Percentiles rank a stretch among this genome's conserved stretches.
phyloP scores from a whole-genome alignment of 805 yeast genomes.

The Blastobotrys chiropterorum region DNA sequence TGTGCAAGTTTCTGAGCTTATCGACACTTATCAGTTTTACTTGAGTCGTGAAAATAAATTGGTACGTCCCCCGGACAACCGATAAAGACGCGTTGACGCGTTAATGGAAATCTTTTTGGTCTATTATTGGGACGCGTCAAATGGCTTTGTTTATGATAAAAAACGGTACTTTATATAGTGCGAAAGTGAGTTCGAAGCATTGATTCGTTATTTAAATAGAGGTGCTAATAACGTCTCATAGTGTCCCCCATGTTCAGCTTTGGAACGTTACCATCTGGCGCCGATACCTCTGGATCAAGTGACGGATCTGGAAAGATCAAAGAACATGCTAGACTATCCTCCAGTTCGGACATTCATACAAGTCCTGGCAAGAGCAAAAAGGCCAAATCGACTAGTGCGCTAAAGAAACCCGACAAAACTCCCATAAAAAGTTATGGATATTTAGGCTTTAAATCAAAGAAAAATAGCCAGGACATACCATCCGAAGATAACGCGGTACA shows the following conservation, averaged over 20 bases:
- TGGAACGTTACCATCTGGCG: not conserved
- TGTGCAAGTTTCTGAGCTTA: too few species aligned
- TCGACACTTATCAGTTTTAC: too few species aligned
- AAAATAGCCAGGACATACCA: not conserved
- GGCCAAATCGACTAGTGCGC: not conserved
- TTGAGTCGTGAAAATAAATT: too few species aligned
- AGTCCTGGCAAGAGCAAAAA: not conserved
- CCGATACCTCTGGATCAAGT: not conserved
- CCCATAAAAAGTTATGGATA: not conserved
- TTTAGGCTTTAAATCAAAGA: not conserved
- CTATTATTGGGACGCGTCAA: too few species aligned
- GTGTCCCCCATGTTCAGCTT: not conserved
- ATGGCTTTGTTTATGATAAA: too few species aligned
- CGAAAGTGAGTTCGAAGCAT: too few species aligned
- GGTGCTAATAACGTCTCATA: not conserved
- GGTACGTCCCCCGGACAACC: too few species aligned
- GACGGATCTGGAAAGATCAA: not conserved
- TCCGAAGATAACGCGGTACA: not conserved
- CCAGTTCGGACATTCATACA: not conserved
- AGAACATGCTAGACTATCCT: not conserved
- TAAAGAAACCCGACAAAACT: not conserved
- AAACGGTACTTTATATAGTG: too few species aligned
- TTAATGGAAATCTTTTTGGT: too few species aligned
- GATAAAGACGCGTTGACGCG: too few species aligned
- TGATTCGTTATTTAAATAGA: too few species aligned